Evolutionary conservation across 352 stramenopile genomes (phyloP), one percentile per base, ranked within the genome.

Genomic region (Plasmopara halstedii): DNA sequence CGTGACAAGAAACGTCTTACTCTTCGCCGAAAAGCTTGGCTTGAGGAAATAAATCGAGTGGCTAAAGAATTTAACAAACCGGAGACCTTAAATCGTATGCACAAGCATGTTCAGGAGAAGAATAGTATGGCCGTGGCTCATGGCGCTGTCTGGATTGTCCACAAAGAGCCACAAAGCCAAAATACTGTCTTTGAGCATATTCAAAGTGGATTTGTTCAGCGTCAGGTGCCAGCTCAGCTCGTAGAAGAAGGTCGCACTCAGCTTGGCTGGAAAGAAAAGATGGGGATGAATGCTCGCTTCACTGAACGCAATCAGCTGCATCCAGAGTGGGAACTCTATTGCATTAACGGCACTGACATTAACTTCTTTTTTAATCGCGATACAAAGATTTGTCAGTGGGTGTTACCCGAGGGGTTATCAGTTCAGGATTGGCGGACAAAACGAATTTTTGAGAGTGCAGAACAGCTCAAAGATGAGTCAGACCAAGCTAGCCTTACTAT

Each of bases 341-440:
- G 75, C 25, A 45, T 85, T 18, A 71, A 81, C 44, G 60, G 49
- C 2, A 56, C 64, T 2, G 71, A 84, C 21, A 52, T 82, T 22
- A 84, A 85, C 53, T 88, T 90, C 49, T 90, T 87, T 50, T 85
- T 79, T 44, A 76, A 90, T 46, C 65, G 60, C 15, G 53, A 64
- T 32, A 66, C 54, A 6, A 54, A 67, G 6, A 43, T 64, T 18
- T 88, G 72, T 17, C 75, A 82, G 13, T 90, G 79, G 79, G 26
- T 78, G 10, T 59, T 38, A 6, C 61, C 61, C 11, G 52, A 65
- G 2, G 61, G 66, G 10, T 52, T 63, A 1, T 46, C 64, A 6
- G 46, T 36, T 2, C 38, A 32, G 31, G 62, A 62, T 41, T 89
- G 75, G 74, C 62, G 55, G 41, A 85, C 70, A 19, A 74, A 72